Base-by-base conservation (phyloP, 2,329 filamentous ascomycete genomes). In the Aspergillus brunneoviolaceus region DNA sequence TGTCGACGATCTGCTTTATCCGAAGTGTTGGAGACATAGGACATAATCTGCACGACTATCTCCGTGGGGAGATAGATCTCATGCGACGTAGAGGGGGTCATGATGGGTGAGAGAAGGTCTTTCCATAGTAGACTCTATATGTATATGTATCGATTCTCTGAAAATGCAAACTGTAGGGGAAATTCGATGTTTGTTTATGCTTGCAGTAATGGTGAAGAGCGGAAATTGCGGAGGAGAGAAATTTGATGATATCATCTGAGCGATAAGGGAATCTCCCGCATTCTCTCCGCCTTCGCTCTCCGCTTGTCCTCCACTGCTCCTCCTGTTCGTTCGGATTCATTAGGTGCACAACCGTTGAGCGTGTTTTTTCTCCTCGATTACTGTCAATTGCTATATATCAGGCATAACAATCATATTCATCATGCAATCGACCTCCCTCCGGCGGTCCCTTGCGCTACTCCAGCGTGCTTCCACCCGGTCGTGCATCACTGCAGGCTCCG, bases 21-120 rank as follows among this genome's bases (percentile, higher is more conserved):
- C 6, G 60, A n/a, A 19, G 14, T 45, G 39, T 45, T 67, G n/a
- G 72, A 70, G 51, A 84, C 62, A 63, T 79, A 78, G 49, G 72
- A 70, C 33, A 85, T 66, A 56, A 86, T 81, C 27, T 81, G 73
- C 21, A 83, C 70, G 50, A 87, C 63, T 27, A 87, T 74, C 69
- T 87, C 84, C 59, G 81, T 78, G 4, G 84, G 84, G 3, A 86
- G 78, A 65, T 83, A 77, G 27, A 69, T 64, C 52, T 65, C 63
- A 25, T 19, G 61, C 53, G 59, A 70, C 63, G 49, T 49, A 64
- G 63, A 47, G 53, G 63, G 45, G 55, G 63, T 68, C 63, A 50
- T 49, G 49, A 52, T 47, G 58, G 49, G 55, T 58, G 67, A 65
- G 54, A 21, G 55, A 59, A 7, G 48, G 27, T 54, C 25, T 33